A percentile compares a stretch with the other conserved stretches of the same genome.
Evolutionary conservation across 495 filamentous ascomycete genomes (phyloP).

Genomic region (Pyrenopolyporus hunteri): DNA sequence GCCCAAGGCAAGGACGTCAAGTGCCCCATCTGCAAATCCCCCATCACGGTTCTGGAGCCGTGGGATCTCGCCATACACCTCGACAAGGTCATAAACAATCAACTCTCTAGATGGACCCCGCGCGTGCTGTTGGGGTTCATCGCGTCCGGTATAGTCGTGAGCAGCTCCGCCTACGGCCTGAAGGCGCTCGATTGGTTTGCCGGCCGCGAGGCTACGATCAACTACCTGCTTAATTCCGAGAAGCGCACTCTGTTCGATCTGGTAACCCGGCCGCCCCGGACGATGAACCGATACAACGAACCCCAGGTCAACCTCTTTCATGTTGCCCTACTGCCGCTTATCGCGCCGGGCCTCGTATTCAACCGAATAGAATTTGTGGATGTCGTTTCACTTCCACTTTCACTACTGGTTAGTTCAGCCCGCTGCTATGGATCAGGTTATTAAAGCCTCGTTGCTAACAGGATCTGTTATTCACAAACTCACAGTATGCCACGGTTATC

Average conservation of each 20-base stretch:
- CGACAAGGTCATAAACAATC: constrained; percentile 59
- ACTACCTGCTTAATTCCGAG: constrained; percentile 36
- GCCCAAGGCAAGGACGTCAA: constrained; percentile 63
- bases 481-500: constrained; percentile 36
- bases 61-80: constrained; percentile 68
- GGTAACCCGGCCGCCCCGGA: not conserved
- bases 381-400: constrained; percentile 43
- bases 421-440: not conserved
- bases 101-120: constrained; percentile 63
- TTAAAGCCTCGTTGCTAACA: constrained; percentile 8
- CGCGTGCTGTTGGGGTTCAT: constrained; percentile 63
- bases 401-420: constrained; percentile 42
- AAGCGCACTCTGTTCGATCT: not conserved
- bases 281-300: not conserved
- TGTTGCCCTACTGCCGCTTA: constrained; percentile 38
- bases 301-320: constrained; percentile 28
- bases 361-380: constrained; percentile 41
- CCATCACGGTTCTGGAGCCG: constrained; percentile 76
- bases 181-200: constrained; percentile 46
- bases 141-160: constrained; percentile 57
- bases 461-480: not conserved
- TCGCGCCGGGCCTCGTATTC: constrained; percentile 50
- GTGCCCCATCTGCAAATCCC: constrained; percentile 88
- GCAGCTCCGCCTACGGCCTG: constrained; percentile 48
- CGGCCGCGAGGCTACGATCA: constrained; percentile 37